Base-by-base conservation (phyloP, 2,329 filamentous ascomycete species). In the Monosporascus sp. region DNA sequence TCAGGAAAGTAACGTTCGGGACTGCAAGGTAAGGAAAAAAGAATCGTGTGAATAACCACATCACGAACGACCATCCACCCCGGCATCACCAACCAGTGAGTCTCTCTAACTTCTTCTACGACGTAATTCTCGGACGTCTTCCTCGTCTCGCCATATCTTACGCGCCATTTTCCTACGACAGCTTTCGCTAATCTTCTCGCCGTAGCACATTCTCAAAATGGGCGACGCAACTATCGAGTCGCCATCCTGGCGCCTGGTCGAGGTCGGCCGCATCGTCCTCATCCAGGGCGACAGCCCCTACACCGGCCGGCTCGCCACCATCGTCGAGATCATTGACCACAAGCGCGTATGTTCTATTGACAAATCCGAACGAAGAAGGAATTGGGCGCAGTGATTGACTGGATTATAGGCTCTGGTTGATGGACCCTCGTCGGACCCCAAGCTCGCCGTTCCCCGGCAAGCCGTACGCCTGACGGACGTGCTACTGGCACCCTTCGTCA, bases 311-410 rank as follows among this genome's bases (percentile, higher is more conserved):
- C 85, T 97, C 70, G 95, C 92, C 71, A 81, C 87, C 70, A 93
- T 99, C 72, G 91, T 96, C 78, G 93, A 99, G 87, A 97, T 99
- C 78, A 94, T 99, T 81, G 94, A 99, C 81, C 93, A 99, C 88
- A 97, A 96, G 86, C 91, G 94, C 80, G 94, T 99, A 96, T 75
- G 94, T 90, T 73, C 37, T 31, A 47, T 31, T 27, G 50, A 36
- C 50, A 49, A 52, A 53, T 54, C 54, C 24, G 51, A 45, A 27
- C 20, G 24, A 49, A 53, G 41, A 49, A 53, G 31, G 31, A 36
- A 18, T 3, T 35, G 51, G 31, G 47, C 51, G 50, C 50, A 60
- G 63, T 65, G 66, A 67, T 66, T 67, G 54, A 67, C 61, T 61
- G 55, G 54, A 55, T 57, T 69, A 62, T 76, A 99, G 94, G 90